phyloP scores from a whole-genome alignment of 179 eudicot genomes.

The Sideroxylon spinosum region DNA sequence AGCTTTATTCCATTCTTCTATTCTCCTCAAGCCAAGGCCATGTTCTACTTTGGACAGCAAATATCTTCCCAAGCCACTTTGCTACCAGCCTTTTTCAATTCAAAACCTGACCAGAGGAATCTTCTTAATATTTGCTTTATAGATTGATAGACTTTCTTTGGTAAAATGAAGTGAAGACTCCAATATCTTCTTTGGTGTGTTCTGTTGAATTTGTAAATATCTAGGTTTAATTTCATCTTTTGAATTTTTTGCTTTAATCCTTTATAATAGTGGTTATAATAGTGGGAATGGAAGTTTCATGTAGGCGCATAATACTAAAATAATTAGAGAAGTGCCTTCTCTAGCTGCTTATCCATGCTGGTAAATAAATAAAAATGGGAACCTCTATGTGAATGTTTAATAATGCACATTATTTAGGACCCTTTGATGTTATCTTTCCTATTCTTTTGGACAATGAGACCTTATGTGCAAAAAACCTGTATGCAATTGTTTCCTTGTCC shows the following conservation, averaged over 20 bases:
- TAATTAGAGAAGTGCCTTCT: not conserved
- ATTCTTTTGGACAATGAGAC: not conserved
- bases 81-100: no score
- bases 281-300: not conserved
- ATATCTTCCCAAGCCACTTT: no score
- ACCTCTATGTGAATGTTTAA: not conserved
- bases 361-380: no score
- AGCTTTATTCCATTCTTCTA: no score
- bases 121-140: no score
- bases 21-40: no score
- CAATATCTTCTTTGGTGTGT: not conserved
- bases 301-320: no score
- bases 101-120: no score
- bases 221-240: not conserved
- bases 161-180: no score
- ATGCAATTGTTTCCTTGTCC: not conserved
- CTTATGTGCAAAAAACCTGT: no score
- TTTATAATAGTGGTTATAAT: not conserved
- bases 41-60: no score
- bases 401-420: not conserved
- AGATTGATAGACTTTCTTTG: no score
- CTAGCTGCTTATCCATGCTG: not conserved
- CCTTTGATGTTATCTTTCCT: not conserved
- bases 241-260: not conserved
- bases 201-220: not conserved